Evolutionary conservation across 495 filamentous ascomycete genomes (phyloP).

Genomic region (Diplogelasinospora grovesii): DNA sequence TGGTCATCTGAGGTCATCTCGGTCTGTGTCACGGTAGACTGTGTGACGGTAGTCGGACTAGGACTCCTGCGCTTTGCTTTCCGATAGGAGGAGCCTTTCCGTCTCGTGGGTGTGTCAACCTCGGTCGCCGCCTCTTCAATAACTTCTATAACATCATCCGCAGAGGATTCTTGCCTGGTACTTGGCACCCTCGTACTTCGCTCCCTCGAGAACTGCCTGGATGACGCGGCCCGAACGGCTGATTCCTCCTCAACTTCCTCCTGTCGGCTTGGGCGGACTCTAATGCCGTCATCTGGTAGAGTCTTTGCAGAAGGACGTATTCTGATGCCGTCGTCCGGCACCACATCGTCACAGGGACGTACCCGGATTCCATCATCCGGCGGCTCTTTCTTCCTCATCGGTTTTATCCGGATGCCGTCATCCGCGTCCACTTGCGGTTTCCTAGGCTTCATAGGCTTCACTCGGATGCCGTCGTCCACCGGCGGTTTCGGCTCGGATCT

Average conservation of each 20-base stretch:
- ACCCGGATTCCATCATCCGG: conserved; percentile 25
- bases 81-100: conserved; percentile 10
- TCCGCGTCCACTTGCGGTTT: conserved; percentile 1
- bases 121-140: conserved; percentile 28
- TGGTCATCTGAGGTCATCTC: conserved; percentile 15
- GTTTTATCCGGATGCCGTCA: conserved; percentile 19
- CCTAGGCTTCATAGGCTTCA: conserved; percentile 32
- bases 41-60: conserved; percentile 12
- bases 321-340: conserved; percentile 17
- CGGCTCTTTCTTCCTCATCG: conserved; percentile 13
- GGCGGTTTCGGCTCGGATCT: conserved; percentile 15
- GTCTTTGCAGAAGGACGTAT: conserved; percentile 16
- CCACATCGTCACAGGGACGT: conserved; percentile 7
- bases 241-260: conserved; percentile 22
- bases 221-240: conserved; percentile 22
- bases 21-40: conserved; percentile 19
- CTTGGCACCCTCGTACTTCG: conserved; percentile 12
- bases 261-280: conserved; percentile 20
- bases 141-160: conserved; percentile 44
- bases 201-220: conserved; percentile 21
- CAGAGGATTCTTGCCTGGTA: conserved; percentile 27
- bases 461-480: conserved; percentile 28
- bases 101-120: conserved; percentile 20
- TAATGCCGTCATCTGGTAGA: conserved; percentile 18
- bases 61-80: conserved; percentile 11